Evolutionary conservation across 257 asterid species (phyloP), one percentile per base, ranked within the genome.

Genomic region (Salvia miltiorrhiza): DNA sequence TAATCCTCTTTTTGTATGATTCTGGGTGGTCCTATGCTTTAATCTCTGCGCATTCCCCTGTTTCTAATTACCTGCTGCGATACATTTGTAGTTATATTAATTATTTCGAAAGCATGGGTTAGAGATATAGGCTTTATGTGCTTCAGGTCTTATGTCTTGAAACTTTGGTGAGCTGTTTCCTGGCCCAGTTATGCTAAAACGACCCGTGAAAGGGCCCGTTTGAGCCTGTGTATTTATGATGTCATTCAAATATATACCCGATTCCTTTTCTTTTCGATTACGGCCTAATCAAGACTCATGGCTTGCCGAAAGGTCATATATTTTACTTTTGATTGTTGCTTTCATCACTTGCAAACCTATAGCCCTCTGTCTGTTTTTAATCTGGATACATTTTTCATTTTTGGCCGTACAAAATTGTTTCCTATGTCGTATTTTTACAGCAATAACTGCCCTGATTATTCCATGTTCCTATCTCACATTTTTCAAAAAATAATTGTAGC

Each of bases 101-200:
- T 55, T 68, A 52, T 43, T 65, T 7, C 49, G 21, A 56, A 66
- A 65, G 19, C 65, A 71, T 67, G 37, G 66, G 63, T 48, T 69
- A 21, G 65, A 45, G 65, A 74, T 68, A 67, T 12, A 63, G 80
- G 40, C 72, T 63, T 71, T 55, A 69, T 77, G 55, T 70, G 62
- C n/a, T 69, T 39, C 73, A 40, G 33, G 28, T 41, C 70, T 67
- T 30, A 26, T 52, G 12, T 33, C 58, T 37, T 60, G 24, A 47
- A 24, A 56, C 37, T 43, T 67, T 43, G 80, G 19, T 70, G 68
- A 81, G 80, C 78, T 81, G 82, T 74, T 62, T 40, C 30, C 19
- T 23, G 72, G 61, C 74, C 73, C 78, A 7, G 35, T 40, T 20
- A 28, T 9, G 9, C 35, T 26, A 4, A 43, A 40, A 24, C 37